A percentile compares a stretch with the other conserved stretches of the same genome.
Evolutionary conservation across 108 stramenopile species (phyloP).

Genomic region (Fistulifera pelliculosa): DNA sequence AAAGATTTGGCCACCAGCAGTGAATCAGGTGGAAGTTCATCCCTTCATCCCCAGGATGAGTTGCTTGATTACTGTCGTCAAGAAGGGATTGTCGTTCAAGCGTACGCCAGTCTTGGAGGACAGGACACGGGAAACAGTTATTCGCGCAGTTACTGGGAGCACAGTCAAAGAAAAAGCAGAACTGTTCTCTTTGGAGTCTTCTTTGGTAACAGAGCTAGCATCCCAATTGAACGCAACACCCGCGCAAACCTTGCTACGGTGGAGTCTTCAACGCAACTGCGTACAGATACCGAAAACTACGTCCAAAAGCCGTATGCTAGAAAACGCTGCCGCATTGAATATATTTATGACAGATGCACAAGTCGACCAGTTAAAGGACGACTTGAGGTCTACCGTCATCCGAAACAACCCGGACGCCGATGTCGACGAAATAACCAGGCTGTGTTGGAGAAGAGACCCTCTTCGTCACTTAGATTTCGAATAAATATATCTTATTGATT

Average conservation of each 20-base stretch:
- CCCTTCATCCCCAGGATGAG: constrained; percentile 62
- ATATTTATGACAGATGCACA: constrained; percentile 22
- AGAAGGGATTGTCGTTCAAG: constrained; percentile 61
- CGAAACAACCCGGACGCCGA: constrained; percentile 13
- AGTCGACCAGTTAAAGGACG: neutral
- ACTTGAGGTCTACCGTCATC: constrained; percentile 1
- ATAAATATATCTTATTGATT: too few relatives aligned
- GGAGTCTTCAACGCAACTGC: constrained; percentile 45
- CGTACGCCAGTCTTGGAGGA: constrained; percentile 72
- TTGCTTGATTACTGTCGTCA: constrained; percentile 59
- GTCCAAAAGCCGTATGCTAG: constrained; percentile 25
- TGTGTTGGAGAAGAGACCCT: constrained; percentile 70
- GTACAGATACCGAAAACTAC: constrained; percentile 59
- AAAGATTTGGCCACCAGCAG: constrained; percentile 65
- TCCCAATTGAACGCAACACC: constrained; percentile 28
- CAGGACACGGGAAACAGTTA: constrained; percentile 48
- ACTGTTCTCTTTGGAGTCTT: constrained; percentile 19
- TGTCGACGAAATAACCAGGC: constrained; percentile 24
- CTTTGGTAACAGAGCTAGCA: constrained; percentile 39
- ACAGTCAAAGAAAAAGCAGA: neutral
- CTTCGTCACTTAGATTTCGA: constrained; percentile 50
- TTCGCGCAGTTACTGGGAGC: constrained; percentile 34
- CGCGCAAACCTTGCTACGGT: constrained; percentile 62
- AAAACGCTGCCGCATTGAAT: constrained; percentile 49
- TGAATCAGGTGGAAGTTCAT: constrained; percentile 85